Evolutionary conservation across 1,139 yeast genomes (phyloP), one percentile per base, ranked within the genome.

Genomic region (Blastobotrys proliferans): DNA sequence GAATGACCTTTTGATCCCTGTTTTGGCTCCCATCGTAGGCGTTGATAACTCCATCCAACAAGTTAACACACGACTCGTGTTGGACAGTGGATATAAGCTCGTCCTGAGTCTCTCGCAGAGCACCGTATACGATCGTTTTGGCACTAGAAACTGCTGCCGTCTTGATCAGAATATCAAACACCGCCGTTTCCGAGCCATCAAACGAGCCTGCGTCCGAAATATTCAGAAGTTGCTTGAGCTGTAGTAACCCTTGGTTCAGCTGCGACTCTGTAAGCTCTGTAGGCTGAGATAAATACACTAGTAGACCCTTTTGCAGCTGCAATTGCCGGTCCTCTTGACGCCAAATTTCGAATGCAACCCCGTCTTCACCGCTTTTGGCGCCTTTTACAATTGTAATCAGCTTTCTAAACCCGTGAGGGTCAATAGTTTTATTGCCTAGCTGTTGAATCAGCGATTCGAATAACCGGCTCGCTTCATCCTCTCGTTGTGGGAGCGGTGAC

Each of bases 331-430:
- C 44, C 27, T 52, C 58, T 35, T 47, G 40, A 24, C 38, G 41
- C 58, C 57, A 55, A 6, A 46, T 47, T 13, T 27, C 44, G 31
- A 49, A 49, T 9, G 56, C 57, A 18, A 50, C 48, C 22, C 43
- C 41, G 6, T 26, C 17, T 13, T 42, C 44, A 18, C 37, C 35
- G 32, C 35, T 16, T 26, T 45, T 45, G 19, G 50, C 36, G 3
- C 55, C 52, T 26, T 45, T 46, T 8, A 53, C 51, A 31, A 55
- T 49, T n/a, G 53, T 48, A 24, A 50, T 44, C 36, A 55, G 43
- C 35, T 54, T 55, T 14, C 58, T 42, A 33, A 55, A 50, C 24
- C 60, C 59, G 42, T 55, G 55, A 3, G 56, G 42, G 24, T 49
- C 55, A 27, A 57, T 51, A 2, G 51, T 40, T 24, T 45, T 39